A percentile compares a stretch with the other conserved stretches of the same genome.
Conservation (phyloP, 768 basidiomycete genomes). For the Atractiella rhizophila region DNA sequence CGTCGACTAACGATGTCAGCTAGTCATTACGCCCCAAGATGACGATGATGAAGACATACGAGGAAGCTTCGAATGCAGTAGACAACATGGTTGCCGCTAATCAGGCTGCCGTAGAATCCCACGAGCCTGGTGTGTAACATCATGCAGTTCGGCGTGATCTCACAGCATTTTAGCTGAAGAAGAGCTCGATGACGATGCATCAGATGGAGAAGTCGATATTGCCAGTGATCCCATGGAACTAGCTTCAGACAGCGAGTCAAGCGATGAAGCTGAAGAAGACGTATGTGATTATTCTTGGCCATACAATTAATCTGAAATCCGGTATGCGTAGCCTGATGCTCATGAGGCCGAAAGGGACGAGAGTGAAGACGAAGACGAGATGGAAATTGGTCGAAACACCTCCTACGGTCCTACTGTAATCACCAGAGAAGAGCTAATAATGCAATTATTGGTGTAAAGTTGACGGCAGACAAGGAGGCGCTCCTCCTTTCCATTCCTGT, state of each 20-base stretch:
- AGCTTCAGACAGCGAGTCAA: not conserved
- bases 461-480: not conserved
- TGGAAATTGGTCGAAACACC: slow-evolving; percentile 9
- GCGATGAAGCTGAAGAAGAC: not conserved
- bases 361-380: slow-evolving; percentile 15
- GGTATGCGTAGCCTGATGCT: too few species aligned
- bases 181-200: slow-evolving; percentile 1
- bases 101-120: slow-evolving; percentile 30
- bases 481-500: not conserved
- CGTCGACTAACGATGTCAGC: not conserved
- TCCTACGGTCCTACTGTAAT: not conserved
- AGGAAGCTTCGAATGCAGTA: slow-evolving; percentile 63
- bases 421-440: not conserved
- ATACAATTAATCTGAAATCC: too few species aligned
- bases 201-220: not conserved
- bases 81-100: slow-evolving; percentile 59
- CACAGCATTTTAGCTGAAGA: not conserved
- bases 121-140: too few species aligned
- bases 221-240: not conserved
- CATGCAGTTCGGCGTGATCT: not conserved
- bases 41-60: slow-evolving; percentile 40
- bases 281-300: too few species aligned
- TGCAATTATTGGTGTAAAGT: not conserved
- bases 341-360: not conserved
- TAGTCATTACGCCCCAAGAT: slow-evolving; percentile 73